Percentiles rank a stretch among this genome's conserved stretches.
Conservation (phyloP, 23 red algal species). For the Pyropia yezoensis region DNA sequence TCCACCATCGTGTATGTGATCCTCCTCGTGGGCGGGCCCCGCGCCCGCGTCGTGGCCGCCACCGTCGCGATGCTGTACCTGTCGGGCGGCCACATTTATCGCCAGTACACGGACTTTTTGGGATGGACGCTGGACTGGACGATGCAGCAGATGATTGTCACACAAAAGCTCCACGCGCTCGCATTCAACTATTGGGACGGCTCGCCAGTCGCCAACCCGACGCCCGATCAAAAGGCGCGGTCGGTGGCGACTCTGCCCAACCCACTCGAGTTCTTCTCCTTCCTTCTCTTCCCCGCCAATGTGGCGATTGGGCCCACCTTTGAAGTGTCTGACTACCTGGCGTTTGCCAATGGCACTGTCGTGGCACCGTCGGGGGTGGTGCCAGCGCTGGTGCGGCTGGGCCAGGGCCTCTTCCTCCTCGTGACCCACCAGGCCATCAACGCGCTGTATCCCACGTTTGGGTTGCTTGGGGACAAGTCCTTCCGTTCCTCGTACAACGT, state of each 20-base stretch:
- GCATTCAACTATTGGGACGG: slow-evolving; percentile 76
- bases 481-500: slow-evolving; percentile 47
- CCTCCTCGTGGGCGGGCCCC: slow-evolving; percentile 38
- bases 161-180: slow-evolving; percentile 84
- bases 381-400: slow-evolving; percentile 35
- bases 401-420: slow-evolving; percentile 66
- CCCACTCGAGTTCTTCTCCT: slow-evolving; percentile 72
- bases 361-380: slow-evolving; percentile 25
- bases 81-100: slow-evolving; percentile 60
- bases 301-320: slow-evolving; percentile 81
- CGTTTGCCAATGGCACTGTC: slow-evolving; percentile 26
- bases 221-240: slow-evolving; percentile 27
- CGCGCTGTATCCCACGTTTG: slow-evolving; percentile 33
- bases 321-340: slow-evolving; percentile 76
- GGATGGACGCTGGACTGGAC: slow-evolving; percentile 96
- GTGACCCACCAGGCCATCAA: slow-evolving; percentile 28
- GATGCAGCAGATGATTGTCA: slow-evolving; percentile 87
- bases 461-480: slow-evolving; percentile 23
- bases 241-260: slow-evolving; percentile 48
- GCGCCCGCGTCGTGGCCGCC: slow-evolving; percentile 26
- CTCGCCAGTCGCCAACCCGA: slow-evolving; percentile 5
- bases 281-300: slow-evolving; percentile 81
- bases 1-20: slow-evolving; percentile 53
- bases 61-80: slow-evolving; percentile 57
- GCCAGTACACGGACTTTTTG: slow-evolving; percentile 78